Base-by-base conservation (phyloP, 805 yeast species). In the Sugiyamaella smithiae region DNA sequence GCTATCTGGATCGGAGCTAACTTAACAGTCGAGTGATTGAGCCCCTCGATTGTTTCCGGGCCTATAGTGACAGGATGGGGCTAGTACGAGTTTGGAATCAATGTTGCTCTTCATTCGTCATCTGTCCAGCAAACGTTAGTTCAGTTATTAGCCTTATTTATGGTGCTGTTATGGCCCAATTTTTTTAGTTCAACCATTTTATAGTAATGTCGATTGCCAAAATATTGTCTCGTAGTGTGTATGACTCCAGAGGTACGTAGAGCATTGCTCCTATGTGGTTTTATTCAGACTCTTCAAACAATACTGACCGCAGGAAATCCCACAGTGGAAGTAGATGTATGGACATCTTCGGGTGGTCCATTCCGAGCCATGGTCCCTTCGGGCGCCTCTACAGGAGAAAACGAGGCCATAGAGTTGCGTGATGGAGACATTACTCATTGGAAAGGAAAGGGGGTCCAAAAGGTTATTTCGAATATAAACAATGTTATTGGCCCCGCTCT, bases 301-400 rank as follows among this genome's bases (percentile, higher is more conserved):
- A 6, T 29, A n/a, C 33, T 29, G 14, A 29, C 33, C 12, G 3
- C 12, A 63, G 68, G 70, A 45, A 93, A 91, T 84, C 99, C 99
- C 78, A 91, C 99, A 63, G 99, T 93, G 65, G 98, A 93, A 82
- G 98, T 91, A 62, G 98, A 93, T 69, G 68, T 91, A 66, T 76
- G 84, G 81, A 93, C 98, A 68, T 90, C 78, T 57, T 81, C 85
- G 67, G 98, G 98, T 68, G 65, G 80, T 59, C n/a, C n/a, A n/a
- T 90, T 88, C 93, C 85, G 97, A 76, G 81, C 97, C 62, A 90
- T 91, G 68, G 99, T 93, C 56, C 99, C 99, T 72, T 89, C 97
- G 59, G 99, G 99, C 77, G 98, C 99, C 62, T 90, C 97, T 68
- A 93, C 98, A 58, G 99, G 99, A 84, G 73, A 86, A 73, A 96